Percentiles rank a stretch among this genome's conserved stretches.
Conservation (phyloP, 805 yeast species). For the Candida sithepensis region DNA sequence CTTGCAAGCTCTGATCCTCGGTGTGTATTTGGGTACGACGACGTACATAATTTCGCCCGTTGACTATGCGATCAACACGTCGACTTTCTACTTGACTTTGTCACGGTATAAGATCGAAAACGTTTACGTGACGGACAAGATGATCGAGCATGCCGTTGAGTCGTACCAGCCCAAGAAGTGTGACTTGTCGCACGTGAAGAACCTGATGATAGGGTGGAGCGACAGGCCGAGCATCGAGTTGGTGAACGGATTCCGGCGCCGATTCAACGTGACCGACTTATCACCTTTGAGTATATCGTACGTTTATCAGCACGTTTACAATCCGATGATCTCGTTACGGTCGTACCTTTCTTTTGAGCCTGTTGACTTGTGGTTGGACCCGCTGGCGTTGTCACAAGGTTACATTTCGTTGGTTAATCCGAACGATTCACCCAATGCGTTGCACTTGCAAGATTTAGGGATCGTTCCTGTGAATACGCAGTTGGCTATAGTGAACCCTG, state of each 20-base stretch:
- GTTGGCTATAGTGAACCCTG: slow-evolving; percentile 93
- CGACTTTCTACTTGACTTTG: slow-evolving; percentile 62
- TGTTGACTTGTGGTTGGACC: slow-evolving; percentile 81
- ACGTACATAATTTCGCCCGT: slow-evolving; percentile 78
- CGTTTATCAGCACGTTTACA: slow-evolving; percentile 73
- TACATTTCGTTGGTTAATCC: slow-evolving; percentile 76
- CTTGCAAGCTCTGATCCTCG: slow-evolving; percentile 77
- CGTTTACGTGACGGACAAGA: slow-evolving; percentile 77
- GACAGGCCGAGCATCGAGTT: slow-evolving; percentile 68
- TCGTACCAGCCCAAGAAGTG: slow-evolving; percentile 48
- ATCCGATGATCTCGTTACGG: slow-evolving; percentile 79
- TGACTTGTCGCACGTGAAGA: slow-evolving; percentile 61
- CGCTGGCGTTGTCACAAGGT: slow-evolving; percentile 87
- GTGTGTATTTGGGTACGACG: slow-evolving; percentile 81
- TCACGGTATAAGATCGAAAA: slow-evolving; percentile 82
- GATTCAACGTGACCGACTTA: slow-evolving; percentile 61
- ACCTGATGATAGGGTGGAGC: slow-evolving; percentile 78
- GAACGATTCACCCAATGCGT: slow-evolving; percentile 59
- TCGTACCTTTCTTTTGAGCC: slow-evolving; percentile 89
- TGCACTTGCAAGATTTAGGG: slow-evolving; percentile 89
- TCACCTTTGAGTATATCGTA: slow-evolving; percentile 68
- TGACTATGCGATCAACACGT: slow-evolving; percentile 73
- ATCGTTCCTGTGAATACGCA: slow-evolving; percentile 94
- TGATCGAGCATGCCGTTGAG: slow-evolving; percentile 71
- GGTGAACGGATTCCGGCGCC: slow-evolving; percentile 53